Conservation (phyloP, 2,329 filamentous ascomycete genomes). For the Didymella glomerata region DNA sequence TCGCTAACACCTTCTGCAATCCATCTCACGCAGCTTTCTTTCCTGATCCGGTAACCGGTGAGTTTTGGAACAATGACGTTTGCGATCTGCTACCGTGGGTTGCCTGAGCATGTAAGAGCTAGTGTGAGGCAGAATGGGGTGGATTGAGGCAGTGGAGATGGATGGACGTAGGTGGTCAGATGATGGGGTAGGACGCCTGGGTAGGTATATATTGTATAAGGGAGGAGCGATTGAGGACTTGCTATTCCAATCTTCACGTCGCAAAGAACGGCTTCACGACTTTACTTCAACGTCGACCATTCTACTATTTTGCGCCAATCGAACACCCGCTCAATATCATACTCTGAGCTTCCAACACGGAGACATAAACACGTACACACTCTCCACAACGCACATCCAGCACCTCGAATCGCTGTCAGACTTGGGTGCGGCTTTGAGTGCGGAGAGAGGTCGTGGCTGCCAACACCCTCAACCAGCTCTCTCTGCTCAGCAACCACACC, state of each 20-base stretch:
- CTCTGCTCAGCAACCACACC: not conserved
- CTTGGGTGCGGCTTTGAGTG: too few species aligned
- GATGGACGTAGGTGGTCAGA: conserved; percentile 13
- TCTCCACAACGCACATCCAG: too few species aligned
- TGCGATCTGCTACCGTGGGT: not conserved
- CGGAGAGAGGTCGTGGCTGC: too few species aligned
- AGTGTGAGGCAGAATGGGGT: conserved; percentile 8
- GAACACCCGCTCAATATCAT: too few species aligned
- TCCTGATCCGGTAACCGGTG: conserved; percentile 3
- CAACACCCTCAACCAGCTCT: too few species aligned
- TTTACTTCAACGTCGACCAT: too few species aligned
- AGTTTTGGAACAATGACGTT: conserved; percentile 4
- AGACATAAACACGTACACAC: too few species aligned
- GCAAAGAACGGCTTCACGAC: too few species aligned
- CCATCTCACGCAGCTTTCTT: not conserved
- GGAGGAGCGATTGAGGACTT: not conserved
- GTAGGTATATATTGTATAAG: conserved; percentile 6
- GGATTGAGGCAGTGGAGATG: conserved; percentile 9
- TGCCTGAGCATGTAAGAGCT: conserved; percentile 9
- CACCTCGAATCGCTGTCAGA: too few species aligned
- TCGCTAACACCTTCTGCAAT: not conserved
- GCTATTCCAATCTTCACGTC: not conserved
- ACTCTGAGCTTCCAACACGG: too few species aligned
- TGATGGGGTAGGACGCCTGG: not conserved
- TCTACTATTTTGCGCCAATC: too few species aligned